phyloP scores from a whole-genome alignment of 805 yeast genomes.

The Kodamaea kaohsiungensis region DNA sequence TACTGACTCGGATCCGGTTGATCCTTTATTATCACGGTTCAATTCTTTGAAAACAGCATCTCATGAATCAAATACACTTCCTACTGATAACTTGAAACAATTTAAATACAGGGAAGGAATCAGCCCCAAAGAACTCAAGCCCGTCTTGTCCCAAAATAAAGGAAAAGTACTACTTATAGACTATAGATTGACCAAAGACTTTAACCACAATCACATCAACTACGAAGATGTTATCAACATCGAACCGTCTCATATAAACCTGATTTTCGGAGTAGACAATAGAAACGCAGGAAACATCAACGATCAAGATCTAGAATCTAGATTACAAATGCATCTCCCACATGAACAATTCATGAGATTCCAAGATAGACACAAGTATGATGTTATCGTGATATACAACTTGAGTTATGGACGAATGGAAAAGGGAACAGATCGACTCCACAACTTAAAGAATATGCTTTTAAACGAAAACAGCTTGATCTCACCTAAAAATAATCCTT shows the following conservation, averaged over 20 bases:
- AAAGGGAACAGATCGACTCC: constrained; percentile 28
- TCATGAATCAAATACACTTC: neutral
- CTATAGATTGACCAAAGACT: constrained; percentile 61
- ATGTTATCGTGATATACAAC: constrained; percentile 68
- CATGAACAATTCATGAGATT: constrained; percentile 57
- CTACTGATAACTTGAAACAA: neutral
- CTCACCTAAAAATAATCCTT: constrained; percentile 57
- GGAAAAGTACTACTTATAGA: constrained; percentile 62
- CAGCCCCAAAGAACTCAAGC: neutral
- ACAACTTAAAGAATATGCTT: constrained; percentile 38
- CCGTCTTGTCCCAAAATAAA: neutral
- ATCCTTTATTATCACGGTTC: constrained; percentile 29
- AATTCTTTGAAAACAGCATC: constrained; percentile 17
- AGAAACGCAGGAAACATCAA: constrained; percentile 42
- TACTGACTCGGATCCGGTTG: constrained; percentile 9
- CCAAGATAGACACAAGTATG: constrained; percentile 52
- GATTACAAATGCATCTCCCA: constrained; percentile 58
- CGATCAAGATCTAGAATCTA: constrained; percentile 66
- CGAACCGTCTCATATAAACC: constrained; percentile 52
- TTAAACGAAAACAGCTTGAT: constrained; percentile 34
- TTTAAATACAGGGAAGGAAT: constrained; percentile 8
- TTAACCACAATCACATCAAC: constrained; percentile 62
- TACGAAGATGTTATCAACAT: constrained; percentile 64
- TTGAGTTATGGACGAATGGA: constrained; percentile 34
- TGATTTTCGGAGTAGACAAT: constrained; percentile 16